phyloP scores from a whole-genome alignment of 345 rosid species.

The Luvunga scandens region DNA sequence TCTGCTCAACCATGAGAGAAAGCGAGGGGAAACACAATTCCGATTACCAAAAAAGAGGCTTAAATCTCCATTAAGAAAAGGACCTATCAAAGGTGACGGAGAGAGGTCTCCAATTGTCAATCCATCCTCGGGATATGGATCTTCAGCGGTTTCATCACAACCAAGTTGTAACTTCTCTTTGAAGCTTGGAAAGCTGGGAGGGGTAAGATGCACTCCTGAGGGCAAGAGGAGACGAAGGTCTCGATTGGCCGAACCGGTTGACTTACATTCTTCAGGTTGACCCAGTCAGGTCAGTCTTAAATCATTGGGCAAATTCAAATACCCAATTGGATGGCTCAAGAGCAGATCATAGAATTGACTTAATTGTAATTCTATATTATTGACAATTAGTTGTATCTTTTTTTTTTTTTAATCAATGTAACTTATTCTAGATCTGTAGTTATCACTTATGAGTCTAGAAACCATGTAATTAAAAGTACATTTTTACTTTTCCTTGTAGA shows the following conservation, averaged over 20 bases:
- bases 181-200: constrained; percentile 43
- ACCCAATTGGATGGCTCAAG: constrained; percentile 11
- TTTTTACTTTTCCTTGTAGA: background rate
- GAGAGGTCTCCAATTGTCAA: constrained; percentile 14
- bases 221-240: constrained; percentile 72
- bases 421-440: background rate
- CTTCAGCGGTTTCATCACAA: constrained; percentile 27
- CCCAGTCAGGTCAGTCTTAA: constrained; percentile 7
- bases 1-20: constrained; percentile 40
- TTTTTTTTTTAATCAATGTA: background rate
- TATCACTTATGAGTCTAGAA: background rate
- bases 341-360: background rate
- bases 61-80: constrained; percentile 48
- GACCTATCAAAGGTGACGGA: constrained; percentile 14
- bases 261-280: constrained; percentile 39
- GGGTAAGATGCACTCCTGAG: constrained; percentile 59
- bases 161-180: constrained; percentile 37
- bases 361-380: constrained; percentile 1
- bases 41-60: constrained; percentile 49
- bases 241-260: constrained; percentile 33
- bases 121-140: constrained; percentile 25
- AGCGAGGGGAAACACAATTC: constrained; percentile 21
- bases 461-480: background rate
- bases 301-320: constrained; percentile 13
- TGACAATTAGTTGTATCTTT: constrained; percentile 6